Percentiles rank a stretch among this genome's conserved stretches.
Evolutionary conservation across 116 monocot genomes (phyloP).

Genomic region (Iris pallida): DNA sequence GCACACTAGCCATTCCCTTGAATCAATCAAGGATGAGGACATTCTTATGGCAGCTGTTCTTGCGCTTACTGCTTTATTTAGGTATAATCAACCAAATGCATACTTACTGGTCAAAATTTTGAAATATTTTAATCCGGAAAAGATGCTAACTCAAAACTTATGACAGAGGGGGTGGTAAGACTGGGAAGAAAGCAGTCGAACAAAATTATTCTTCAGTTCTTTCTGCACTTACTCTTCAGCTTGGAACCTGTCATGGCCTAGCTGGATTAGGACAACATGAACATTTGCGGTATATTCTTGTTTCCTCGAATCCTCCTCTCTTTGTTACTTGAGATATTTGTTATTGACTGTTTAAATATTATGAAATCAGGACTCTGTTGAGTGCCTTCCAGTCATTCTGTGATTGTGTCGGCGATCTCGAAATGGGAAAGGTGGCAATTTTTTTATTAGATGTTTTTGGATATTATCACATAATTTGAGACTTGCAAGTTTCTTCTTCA

Average conservation of each 20-base stretch:
- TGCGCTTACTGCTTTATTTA: slow-evolving; percentile 75
- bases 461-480: no score
- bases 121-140: slow-evolving; percentile 3
- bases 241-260: slow-evolving; percentile 81
- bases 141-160: slow-evolving; percentile 12
- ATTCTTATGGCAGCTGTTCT: slow-evolving; percentile 60
- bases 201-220: slow-evolving; percentile 84
- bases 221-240: slow-evolving; percentile 71
- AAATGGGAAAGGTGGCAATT: slow-evolving; percentile 86
- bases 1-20: slow-evolving; percentile 22
- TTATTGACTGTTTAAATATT: background rate
- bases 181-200: slow-evolving; percentile 88
- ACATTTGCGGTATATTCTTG: slow-evolving; percentile 44
- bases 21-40: slow-evolving; percentile 45
- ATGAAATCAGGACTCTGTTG: slow-evolving; percentile 42
- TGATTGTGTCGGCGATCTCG: slow-evolving; percentile 96
- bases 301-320: background rate
- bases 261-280: slow-evolving; percentile 44
- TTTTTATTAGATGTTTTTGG: no score
- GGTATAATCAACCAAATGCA: slow-evolving; percentile 34
- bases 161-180: slow-evolving; percentile 85
- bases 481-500: no score
- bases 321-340: background rate
- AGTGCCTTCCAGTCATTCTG: slow-evolving; percentile 90
- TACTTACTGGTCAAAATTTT: background rate